Conservation (phyloP, 129 eudicot genomes). For the Ambrosia artemisiifolia region DNA sequence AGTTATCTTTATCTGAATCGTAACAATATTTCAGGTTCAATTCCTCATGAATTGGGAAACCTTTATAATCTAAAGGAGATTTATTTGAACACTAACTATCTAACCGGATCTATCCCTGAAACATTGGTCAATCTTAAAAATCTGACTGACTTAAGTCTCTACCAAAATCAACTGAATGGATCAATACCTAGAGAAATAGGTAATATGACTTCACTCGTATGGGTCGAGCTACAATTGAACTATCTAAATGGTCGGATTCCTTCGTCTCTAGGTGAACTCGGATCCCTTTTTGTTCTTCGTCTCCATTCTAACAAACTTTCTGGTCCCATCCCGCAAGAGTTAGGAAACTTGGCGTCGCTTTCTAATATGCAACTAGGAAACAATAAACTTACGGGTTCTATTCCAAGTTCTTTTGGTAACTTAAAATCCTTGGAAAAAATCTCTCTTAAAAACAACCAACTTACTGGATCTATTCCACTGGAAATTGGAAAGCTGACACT, state of each 20-base stretch:
- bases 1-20: neutral
- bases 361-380: constrained; percentile 4
- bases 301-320: constrained; percentile 5
- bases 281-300: neutral
- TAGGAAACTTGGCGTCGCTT: constrained; percentile 24
- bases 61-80: constrained; percentile 24
- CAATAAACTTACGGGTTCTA: constrained; percentile 29
- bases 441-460: neutral
- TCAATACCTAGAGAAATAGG: constrained; percentile 39
- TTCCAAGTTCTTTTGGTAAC: constrained; percentile 7
- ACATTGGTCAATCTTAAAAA: constrained; percentile 29
- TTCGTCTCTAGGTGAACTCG: constrained; percentile 17
- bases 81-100: constrained; percentile 8
- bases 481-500: neutral
- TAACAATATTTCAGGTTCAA: constrained; percentile 21
- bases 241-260: constrained; percentile 27
- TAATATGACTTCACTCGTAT: constrained; percentile 16
- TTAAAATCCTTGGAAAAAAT: no score
- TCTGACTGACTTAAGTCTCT: constrained; percentile 2
- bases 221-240: neutral
- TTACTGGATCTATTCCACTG: neutral
- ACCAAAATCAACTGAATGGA: constrained; percentile 30
- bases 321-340: constrained; percentile 27
- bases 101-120: constrained; percentile 31
- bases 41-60: constrained; percentile 13